Evolutionary conservation across 805 yeast genomes (phyloP), one percentile per base, ranked within the genome.

Genomic region (Starmerella apis): DNA sequence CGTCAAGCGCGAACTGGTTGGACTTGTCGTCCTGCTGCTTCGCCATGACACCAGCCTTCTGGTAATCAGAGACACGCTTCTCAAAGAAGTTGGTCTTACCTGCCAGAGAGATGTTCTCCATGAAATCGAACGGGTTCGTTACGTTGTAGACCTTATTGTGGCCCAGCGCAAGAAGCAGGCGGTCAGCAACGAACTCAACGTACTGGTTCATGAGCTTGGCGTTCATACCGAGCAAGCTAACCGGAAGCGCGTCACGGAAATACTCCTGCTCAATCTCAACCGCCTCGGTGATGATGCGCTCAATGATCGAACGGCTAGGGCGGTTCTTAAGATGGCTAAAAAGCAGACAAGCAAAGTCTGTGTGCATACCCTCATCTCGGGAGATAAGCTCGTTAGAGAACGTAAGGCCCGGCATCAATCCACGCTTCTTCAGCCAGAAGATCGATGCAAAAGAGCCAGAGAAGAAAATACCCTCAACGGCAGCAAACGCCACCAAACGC

Each of bases 31-130:
- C 72, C 54, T 73, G 66, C 60, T 79, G 77, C 59, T 76, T 75
- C 59, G 95, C 90, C 92, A 90, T 90, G 64, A 90, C 98, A 75
- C 98, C 97, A 52, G 98, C 97, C 75, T 90, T 92, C 74, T 90
- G 98, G 73, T 90, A 90, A 71, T 90, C 98, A 52, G 95, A 84
- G 51, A 90, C 98, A 73, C 98, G 84, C 80, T 90, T 90, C 77
- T 90, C 98, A 66, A 90, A 90, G 80, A 90, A 90, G 76, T 92
- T 90, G 62, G 98, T 90, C 79, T 90, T 90, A 71, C 98, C 98
- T 52, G 96, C 94, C 61, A 90, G 79, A 8, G 97, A 90, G 64
- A 90, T 90, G 75, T 92, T 90, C 75, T 90, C 98, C 98, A 90
- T 90, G 67, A 90, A 90, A 70, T 90, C 98, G 68, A 90, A 90